Base-by-base conservation (phyloP, 2,329 filamentous ascomycete genomes). In the Clonostachys sp. region DNA sequence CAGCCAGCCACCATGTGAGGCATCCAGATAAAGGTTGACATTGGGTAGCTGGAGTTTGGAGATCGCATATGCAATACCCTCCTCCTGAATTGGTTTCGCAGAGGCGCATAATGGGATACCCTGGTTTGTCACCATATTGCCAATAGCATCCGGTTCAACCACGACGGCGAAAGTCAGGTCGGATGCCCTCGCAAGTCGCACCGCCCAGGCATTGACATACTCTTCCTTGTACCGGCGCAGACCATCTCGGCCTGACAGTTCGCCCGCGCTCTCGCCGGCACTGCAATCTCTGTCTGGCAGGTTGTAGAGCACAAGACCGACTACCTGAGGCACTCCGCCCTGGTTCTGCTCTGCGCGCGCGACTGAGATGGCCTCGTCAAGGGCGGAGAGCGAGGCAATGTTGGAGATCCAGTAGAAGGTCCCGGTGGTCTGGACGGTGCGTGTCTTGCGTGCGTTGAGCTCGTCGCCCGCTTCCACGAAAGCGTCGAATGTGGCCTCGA, bases 1-100 rank as follows among this genome's bases (percentile, higher is more conserved):
- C 10, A 72, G 59, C 69, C 69, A 72, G 20, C 70, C 69, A 34
- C 68, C 66, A 53, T 72, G 67, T 12, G 68, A 66, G 16, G 66
- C 68, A 49, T 72, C 69, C 10, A 72, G 57, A 55, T 72, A 71
- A 12, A 72, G 57, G 20, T 63, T 54, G 33, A 71, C 62, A 48
- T 72, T 62, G 24, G 57, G 54, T 40, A 60, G 57, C 53, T 71
- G 69, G 12, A 72, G 55, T 45, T 57, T 60, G 14, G 58, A 51
- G 49, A 73, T 68, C 41, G 68, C 68, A 44, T 71, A 65, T 18
- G 68, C 68, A 35, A 73, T 62, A 40, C 68, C 68, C 45, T 66
- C 59, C 42, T 64, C 59, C 50, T 72, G 70, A 6, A 57, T 57
- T 2, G 59, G 53, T 7, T 60, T 58, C 2, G 68, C 68, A 38